A percentile compares a stretch with the other conserved stretches of the same genome.
Evolutionary conservation across 2,329 filamentous ascomycete species (phyloP).

Genomic region (Fusarium algeriense): DNA sequence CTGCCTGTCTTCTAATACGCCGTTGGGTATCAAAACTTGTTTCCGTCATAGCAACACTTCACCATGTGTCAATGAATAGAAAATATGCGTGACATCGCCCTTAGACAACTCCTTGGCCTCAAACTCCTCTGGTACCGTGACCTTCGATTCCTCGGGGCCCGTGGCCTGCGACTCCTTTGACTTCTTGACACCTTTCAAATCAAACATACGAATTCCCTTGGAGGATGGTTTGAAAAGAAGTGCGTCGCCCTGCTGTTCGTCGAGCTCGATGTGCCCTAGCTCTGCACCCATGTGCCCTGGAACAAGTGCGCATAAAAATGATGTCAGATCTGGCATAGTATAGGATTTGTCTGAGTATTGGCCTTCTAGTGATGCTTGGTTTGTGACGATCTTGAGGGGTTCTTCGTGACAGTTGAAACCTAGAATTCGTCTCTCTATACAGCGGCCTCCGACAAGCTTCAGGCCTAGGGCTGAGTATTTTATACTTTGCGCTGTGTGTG

Average conservation of each 20-base stretch:
- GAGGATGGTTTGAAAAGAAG: constrained; percentile 30
- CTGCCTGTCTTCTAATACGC: constrained; percentile 10
- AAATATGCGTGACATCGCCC: neutral
- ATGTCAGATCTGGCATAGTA: constrained; percentile 42
- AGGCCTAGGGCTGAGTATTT: constrained; percentile 37
- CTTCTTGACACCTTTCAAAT: constrained; percentile 13
- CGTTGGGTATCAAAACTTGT: constrained; percentile 24
- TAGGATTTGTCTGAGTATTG: constrained; percentile 32
- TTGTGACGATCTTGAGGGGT: constrained; percentile 35
- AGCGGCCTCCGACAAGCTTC: constrained; percentile 22
- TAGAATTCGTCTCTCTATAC: constrained; percentile 36
- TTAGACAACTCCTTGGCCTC: too few relatives aligned
- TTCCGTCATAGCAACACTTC: constrained; percentile 4
- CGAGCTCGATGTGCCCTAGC: constrained; percentile 15
- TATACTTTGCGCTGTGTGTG: constrained; percentile 42
- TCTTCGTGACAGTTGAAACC: constrained; percentile 45
- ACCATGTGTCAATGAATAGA: neutral
- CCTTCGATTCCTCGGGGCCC: too few relatives aligned
- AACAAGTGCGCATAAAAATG: constrained; percentile 29
- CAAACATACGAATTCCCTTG: constrained; percentile 38
- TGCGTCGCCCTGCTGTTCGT: constrained; percentile 25
- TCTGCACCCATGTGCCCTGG: constrained; percentile 17
- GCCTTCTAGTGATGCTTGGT: constrained; percentile 27
- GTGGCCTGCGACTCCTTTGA: constrained; percentile 14
- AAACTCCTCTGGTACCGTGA: too few relatives aligned